Evolutionary conservation across 2,329 filamentous ascomycete genomes (phyloP).

Genomic region (Aspergillus intermedius): DNA sequence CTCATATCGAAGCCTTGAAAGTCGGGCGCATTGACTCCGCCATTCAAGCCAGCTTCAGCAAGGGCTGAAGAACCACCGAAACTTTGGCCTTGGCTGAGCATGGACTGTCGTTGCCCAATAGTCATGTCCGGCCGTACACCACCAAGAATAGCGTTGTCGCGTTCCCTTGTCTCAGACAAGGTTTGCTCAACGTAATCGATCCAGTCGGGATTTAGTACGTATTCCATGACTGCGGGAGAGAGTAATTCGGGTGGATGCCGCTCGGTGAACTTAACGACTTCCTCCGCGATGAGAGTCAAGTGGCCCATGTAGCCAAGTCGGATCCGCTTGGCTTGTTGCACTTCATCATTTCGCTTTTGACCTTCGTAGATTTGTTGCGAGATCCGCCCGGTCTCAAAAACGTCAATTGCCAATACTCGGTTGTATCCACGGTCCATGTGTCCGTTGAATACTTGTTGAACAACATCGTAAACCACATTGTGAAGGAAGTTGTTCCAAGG

Average conservation of each 20-base stretch:
- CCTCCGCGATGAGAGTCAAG: constrained; percentile 90
- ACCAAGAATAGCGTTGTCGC: constrained; percentile 96
- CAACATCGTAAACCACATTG: constrained; percentile 97
- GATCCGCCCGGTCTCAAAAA: constrained; percentile 85
- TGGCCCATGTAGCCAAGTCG: constrained; percentile 98
- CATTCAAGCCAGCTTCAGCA: constrained; percentile 73
- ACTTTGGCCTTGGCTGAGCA: constrained; percentile 52
- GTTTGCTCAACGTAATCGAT: constrained; percentile 91
- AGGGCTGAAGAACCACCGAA: constrained; percentile 62
- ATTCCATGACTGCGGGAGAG: constrained; percentile 75
- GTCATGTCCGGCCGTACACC: constrained; percentile 89
- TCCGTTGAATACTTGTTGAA: constrained; percentile 98
- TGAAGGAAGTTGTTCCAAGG: constrained; percentile 99
- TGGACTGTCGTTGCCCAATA: constrained; percentile 67
- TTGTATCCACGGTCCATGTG: constrained; percentile 97
- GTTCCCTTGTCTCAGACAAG: constrained; percentile 84
- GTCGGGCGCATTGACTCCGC: constrained; percentile 45
- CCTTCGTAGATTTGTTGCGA: constrained; percentile 89
- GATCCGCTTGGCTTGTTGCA: constrained; percentile 76
- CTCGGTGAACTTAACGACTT: constrained; percentile 97
- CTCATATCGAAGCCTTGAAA: constrained; percentile 62
- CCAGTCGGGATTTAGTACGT: constrained; percentile 85
- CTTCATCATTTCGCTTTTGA: constrained; percentile 78
- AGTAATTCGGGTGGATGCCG: constrained; percentile 83
- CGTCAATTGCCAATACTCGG: constrained; percentile 76